These are phyloP conservation scores for Chytridium lagenaria DNA, from an alignment of 371 early-diverging fungal genomes.

Conservation along the genomic window DNA sequence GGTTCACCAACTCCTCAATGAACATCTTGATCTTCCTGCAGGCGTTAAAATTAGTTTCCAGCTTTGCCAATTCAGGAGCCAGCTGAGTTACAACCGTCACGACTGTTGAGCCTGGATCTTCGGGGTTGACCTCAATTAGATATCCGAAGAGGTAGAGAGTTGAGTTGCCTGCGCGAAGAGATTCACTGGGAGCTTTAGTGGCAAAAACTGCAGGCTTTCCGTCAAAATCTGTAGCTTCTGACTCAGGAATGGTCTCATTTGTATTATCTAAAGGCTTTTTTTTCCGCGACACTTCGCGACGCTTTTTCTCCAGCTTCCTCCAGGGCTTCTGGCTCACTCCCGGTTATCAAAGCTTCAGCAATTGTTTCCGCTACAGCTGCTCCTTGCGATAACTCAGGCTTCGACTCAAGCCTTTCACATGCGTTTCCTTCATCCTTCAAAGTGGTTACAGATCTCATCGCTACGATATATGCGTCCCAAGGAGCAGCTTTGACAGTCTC, in stretches of 20 bases:
- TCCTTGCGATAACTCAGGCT: too few species aligned
- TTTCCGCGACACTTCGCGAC: too few species aligned
- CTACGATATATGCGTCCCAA: conserved; percentile 21
- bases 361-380: too few species aligned
- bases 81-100: conserved; percentile 53
- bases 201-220: too few species aligned
- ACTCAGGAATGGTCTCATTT: too few species aligned
- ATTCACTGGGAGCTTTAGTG: not conserved
- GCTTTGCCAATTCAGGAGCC: conserved; percentile 41
- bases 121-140: conserved; percentile 40
- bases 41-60: conserved; percentile 46
- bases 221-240: too few species aligned
- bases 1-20: conserved; percentile 50
- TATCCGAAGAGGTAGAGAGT: conserved; percentile 50
- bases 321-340: too few species aligned
- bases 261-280: too few species aligned
- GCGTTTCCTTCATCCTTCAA: conserved; percentile 20
- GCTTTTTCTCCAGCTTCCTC: too few species aligned
- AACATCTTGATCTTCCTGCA: conserved; percentile 53
- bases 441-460: conserved; percentile 23
- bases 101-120: conserved; percentile 26
- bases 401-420: not conserved
- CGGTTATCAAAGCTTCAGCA: too few species aligned
- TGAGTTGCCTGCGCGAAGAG: not conserved
- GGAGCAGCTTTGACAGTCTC: not conserved